Percentiles rank a stretch among this genome's conserved stretches.
These are phyloP conservation scores for Thalia dealbata DNA, from an alignment of 176 grass and related monocot genomes.

Conservation along the genomic window DNA sequence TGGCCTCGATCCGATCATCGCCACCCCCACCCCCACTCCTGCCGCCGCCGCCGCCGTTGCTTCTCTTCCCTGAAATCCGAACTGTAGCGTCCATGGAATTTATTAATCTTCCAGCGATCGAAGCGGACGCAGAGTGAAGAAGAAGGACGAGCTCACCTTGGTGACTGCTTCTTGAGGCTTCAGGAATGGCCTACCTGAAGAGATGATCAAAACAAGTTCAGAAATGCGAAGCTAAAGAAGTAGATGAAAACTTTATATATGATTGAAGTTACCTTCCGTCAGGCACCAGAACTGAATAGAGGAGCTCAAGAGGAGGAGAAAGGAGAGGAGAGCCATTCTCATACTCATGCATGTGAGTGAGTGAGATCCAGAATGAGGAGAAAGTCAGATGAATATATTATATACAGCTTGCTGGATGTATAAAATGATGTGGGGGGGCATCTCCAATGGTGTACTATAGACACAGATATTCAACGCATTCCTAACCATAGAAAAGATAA, in stretches of 20 bases:
- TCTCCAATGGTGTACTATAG: slow-evolving; percentile 9
- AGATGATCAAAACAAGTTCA: neutral
- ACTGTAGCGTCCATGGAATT: neutral
- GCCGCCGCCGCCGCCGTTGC: neutral
- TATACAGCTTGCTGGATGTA: too few relatives aligned
- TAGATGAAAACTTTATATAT: neutral
- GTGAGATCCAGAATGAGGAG: too few relatives aligned
- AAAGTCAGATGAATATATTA: too few relatives aligned
- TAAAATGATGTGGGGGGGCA: neutral
- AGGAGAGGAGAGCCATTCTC: neutral
- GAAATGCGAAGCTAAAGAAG: too few relatives aligned
- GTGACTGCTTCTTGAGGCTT: neutral
- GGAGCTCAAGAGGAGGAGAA: neutral
- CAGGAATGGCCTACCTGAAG: neutral
- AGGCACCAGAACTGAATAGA: neutral
- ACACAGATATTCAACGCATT: slow-evolving; percentile 12
- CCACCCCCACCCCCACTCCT: slow-evolving; percentile 12
- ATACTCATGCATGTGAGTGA: neutral
- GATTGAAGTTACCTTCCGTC: neutral
- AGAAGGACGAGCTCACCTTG: neutral
- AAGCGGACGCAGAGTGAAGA: neutral
- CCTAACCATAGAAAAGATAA: slow-evolving; percentile 12
- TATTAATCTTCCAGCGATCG: neutral
- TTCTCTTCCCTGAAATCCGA: neutral
- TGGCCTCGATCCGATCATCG: slow-evolving; percentile 54